Evolutionary conservation across 176 grass and related monocot species (phyloP), one percentile per base, ranked within the genome.

Genomic region (Saccharum spontaneum): DNA sequence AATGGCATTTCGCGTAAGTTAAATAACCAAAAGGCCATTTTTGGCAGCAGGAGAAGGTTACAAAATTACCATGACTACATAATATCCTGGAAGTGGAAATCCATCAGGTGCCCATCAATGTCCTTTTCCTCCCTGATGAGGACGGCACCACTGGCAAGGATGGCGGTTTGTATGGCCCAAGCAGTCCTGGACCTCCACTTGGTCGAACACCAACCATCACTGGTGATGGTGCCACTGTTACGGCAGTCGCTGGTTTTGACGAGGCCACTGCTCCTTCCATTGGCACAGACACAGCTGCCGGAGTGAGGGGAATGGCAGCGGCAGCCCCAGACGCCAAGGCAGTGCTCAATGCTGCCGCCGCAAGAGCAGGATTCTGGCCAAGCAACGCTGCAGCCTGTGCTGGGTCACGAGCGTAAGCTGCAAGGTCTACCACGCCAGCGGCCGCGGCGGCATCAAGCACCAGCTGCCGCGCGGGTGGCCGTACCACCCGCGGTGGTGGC

Each of bases 341-440:
- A 73, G 86, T 67, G 75, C 82, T 91, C 17, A 91, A 28, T 2
- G 65, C 75, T 6, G 91, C 94, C 22, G 94, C 91, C 8, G 87
- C 87, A 12, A 94, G 76, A 13, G 85, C 34, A 7, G 94, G 91
- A 41, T 97, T 94, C 76, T 87, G 85, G 2, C 91, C 90, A 9
- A 94, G 76, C 24, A 94, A 87, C 14, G 83, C 77, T 2, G 87
- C 87, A 8, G 89, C 87, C 70, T 82, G 89, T 7, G 82, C 72
- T 4, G 72, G 91, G 55, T 92, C 90, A 50, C 83, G 82, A 13
- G 81, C 79, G 41, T 77, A 90, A 57, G 76, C 10, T 2, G 87
- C 71, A 40, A 93, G 76, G 73, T 90, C 85, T 26, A 70, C 80
- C 1, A 78, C 88, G 31, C 86, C 90, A 1, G 90, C 73, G 1